These are phyloP conservation scores for Fusarium redolens DNA, from an alignment of 2,329 filamentous ascomycete species.

Conservation along the genomic window DNA sequence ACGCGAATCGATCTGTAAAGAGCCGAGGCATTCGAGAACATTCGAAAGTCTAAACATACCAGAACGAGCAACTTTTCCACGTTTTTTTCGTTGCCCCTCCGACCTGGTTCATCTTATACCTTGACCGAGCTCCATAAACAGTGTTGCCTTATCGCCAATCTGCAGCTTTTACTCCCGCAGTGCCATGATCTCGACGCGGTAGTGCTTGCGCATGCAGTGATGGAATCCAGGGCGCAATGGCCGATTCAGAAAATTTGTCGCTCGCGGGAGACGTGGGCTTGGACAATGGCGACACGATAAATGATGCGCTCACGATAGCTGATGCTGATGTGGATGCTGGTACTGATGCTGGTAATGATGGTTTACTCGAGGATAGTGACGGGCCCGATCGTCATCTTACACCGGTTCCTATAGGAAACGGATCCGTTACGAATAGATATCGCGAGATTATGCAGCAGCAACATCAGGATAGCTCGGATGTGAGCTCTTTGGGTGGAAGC, in stretches of 20 bases:
- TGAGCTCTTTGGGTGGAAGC: constrained; percentile 62
- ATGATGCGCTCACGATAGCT: constrained; percentile 37
- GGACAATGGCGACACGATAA: constrained; percentile 56
- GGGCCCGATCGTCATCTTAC: constrained; percentile 31
- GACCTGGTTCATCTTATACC: constrained; percentile 19
- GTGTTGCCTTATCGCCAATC: constrained; percentile 35
- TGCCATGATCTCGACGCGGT: constrained; percentile 44
- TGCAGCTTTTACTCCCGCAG: constrained; percentile 37
- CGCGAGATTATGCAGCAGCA: constrained; percentile 58
- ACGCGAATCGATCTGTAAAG: not conserved
- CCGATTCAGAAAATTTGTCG: constrained; percentile 60
- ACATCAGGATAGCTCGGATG: constrained; percentile 61
- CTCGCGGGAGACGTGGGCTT: constrained; percentile 53
- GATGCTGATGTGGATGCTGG: constrained; percentile 26
- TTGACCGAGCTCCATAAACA: constrained; percentile 40
- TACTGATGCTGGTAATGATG: constrained; percentile 12
- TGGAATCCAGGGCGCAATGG: constrained; percentile 59
- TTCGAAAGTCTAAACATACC: not conserved
- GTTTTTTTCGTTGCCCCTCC: constrained; percentile 33
- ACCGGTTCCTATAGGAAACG: constrained; percentile 38
- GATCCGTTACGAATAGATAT: constrained; percentile 55
- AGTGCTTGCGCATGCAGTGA: constrained; percentile 49
- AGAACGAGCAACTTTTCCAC: not conserved
- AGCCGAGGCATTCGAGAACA: not conserved
- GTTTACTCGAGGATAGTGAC: constrained; percentile 28